Evolutionary conservation across 2,329 filamentous ascomycete genomes (phyloP), one percentile per base, ranked within the genome.

Genomic region (Sporothrix humicola): DNA sequence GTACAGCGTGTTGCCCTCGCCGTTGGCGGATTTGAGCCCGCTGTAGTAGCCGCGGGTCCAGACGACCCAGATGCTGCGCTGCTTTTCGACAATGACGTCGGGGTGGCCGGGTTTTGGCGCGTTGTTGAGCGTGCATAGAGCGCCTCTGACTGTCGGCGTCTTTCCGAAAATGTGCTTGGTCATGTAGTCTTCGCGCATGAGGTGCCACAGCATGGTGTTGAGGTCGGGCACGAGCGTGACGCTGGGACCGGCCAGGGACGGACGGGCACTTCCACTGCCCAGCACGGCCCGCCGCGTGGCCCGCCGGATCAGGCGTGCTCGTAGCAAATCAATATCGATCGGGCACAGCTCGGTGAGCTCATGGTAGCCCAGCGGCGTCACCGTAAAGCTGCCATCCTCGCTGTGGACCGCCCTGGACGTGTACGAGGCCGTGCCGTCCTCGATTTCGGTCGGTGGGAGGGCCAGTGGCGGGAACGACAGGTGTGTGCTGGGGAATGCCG

Each of bases 111-210:
- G 77, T 46, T 26, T 48, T 12, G 61, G 61, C 1, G 42, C 10
- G 42, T 66, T 80, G 7, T 83, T 82, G 46, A 91, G 88, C 7
- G 83, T 83, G 59, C 91, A 89, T 1, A 94, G 85, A 2, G 92
- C 93, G 15, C 95, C 95, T 78, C 92, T 91, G 72, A 92, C 83
- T 0, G 83, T 79, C 0, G 93, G 91, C 0, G 80, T 82, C 52
- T 78, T 79, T 2, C 86, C 84, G 76, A 91, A 88, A 6, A 95
- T 84, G 75, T 89, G 87, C 72, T 87, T 85, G 5, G 87, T 88
- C 79, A 95, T 91, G 80, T 92, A 96, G 69, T 94, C 90, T 82
- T 97, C 94, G 68, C 95, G 89, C 74, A 90, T 89, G 80, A 93
- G 89, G 81, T 95, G 91, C 93, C 93, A 97, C 74, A 87, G 82